phyloP scores from a whole-genome alignment of 2,329 filamentous ascomycete species.

The Sarocladium kiliense region DNA sequence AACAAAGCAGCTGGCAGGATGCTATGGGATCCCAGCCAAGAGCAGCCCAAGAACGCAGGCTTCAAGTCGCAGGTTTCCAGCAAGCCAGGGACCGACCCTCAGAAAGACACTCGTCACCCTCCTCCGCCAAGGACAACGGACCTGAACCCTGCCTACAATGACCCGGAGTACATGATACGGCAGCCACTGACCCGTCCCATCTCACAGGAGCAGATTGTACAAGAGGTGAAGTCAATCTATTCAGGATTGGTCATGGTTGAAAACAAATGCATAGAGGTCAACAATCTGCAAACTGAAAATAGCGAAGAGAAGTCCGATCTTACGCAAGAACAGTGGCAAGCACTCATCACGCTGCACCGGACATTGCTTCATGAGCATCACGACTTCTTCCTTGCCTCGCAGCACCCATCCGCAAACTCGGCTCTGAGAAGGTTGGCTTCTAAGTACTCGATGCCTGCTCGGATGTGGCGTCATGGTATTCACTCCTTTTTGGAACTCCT shows the following conservation, averaged over 20 bases:
- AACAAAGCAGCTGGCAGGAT: neutral
- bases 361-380: conserved; percentile 79
- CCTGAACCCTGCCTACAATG: neutral
- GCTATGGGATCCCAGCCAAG: neutral
- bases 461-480: conserved; percentile 94
- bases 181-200: conserved; percentile 64
- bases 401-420: conserved; percentile 73
- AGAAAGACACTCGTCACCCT: neutral
- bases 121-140: neutral
- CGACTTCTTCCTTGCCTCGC: conserved; percentile 80
- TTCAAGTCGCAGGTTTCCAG: neutral
- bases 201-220: conserved; percentile 70
- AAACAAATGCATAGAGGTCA: conserved; percentile 79
- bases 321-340: conserved; percentile 73
- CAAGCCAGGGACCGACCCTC: neutral
- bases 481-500: conserved; percentile 78
- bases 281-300: conserved; percentile 52
- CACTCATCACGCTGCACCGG: conserved; percentile 74
- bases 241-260: conserved; percentile 82
- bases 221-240: conserved; percentile 81
- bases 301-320: conserved; percentile 38
- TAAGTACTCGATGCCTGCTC: conserved; percentile 85
- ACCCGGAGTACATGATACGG: conserved; percentile 1
- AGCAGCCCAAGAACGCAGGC: neutral
- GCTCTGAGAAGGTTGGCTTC: conserved; percentile 63